Evolutionary conservation across 2,329 filamentous ascomycete species (phyloP).

Genomic region (Pyricularia grisea): DNA sequence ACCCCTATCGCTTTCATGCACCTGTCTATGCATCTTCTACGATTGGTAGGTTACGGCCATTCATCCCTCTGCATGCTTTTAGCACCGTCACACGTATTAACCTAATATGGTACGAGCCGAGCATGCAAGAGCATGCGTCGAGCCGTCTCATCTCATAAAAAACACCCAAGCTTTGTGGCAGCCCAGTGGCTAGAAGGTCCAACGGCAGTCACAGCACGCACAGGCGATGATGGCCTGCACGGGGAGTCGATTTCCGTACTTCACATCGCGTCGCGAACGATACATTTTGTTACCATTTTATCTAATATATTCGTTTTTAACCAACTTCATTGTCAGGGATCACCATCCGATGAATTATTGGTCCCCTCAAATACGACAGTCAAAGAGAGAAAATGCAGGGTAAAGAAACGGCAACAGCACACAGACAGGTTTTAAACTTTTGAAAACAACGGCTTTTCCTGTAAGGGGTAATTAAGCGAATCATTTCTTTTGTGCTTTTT

Average conservation of each 20-base stretch:
- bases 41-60: neutral
- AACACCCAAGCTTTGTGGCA: neutral
- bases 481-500: neutral
- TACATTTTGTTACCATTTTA: no score
- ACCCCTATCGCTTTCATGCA: no score
- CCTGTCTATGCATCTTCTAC: neutral
- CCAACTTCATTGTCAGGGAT: neutral
- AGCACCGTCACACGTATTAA: neutral
- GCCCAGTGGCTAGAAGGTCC: neutral
- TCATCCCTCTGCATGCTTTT: neutral
- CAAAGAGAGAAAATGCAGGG: neutral
- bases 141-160: neutral
- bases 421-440: neutral
- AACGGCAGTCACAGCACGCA: neutral
- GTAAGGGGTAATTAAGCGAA: neutral
- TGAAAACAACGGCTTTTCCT: no score
- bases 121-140: neutral
- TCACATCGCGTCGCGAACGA: neutral
- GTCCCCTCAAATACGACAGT: neutral
- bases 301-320: neutral
- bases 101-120: neutral
- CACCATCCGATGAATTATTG: neutral
- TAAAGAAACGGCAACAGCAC: neutral
- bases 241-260: no score
- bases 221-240: no score